Conservation (phyloP, 2,329 filamentous ascomycete species). For the Ophiognomonia clavigignenti-juglandacearum region DNA sequence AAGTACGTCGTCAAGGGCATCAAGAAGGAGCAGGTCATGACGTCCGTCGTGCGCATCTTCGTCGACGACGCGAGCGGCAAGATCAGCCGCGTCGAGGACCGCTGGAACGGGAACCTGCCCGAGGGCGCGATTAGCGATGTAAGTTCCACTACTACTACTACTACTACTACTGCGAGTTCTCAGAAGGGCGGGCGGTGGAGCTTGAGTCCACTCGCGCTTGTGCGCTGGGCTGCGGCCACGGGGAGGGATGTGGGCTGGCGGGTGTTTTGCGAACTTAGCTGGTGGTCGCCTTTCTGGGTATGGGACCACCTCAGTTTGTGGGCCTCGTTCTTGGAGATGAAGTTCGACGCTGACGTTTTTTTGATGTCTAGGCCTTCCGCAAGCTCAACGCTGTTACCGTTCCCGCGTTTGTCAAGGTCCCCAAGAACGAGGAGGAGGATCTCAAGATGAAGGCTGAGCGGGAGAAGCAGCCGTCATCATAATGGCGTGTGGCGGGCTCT, state of each 20-base stretch:
- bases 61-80: constrained; percentile 26
- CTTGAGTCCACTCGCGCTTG: background rate
- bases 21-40: constrained; percentile 26
- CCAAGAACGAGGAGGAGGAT: constrained; percentile 31
- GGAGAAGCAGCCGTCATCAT: constrained; percentile 19
- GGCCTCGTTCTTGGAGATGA: no score
- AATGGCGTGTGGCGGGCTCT: no score
- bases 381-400: constrained; percentile 32
- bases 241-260: constrained; percentile 19
- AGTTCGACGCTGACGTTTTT: constrained; percentile 10
- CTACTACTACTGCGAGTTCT: background rate
- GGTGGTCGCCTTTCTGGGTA: constrained; percentile 2
- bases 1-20: constrained; percentile 31
- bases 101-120: constrained; percentile 32
- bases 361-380: constrained; percentile 24
- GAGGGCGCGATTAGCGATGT: constrained; percentile 30
- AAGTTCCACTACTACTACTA: constrained; percentile 18
- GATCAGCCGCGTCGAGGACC: constrained; percentile 31
- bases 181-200: background rate
- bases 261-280: constrained; percentile 15
- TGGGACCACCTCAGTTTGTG: background rate
- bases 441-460: constrained; percentile 26
- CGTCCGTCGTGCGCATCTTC: constrained; percentile 27
- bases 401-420: constrained; percentile 28
- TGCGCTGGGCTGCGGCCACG: constrained; percentile 13